Evolutionary conservation across 2,329 filamentous ascomycete species (phyloP), one percentile per base, ranked within the genome.

Genomic region (Penicillium nordicum): DNA sequence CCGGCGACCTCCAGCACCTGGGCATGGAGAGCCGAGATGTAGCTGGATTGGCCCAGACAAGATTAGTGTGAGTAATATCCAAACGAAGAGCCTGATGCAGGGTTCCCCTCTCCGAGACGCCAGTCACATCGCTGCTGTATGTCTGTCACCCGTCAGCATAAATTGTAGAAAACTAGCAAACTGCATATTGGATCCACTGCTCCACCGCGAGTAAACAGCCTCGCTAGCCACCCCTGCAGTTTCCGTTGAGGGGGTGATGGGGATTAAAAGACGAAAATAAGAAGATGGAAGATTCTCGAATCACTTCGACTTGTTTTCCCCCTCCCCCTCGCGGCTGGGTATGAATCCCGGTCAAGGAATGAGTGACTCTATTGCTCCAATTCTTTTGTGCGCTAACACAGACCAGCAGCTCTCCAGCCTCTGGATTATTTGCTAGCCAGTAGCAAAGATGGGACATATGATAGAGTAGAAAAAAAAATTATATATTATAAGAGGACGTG

Each of bases 371-470:
- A 67, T 61, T 59, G 59, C 60, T 65, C 63, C 64, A 65, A 57
- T 66, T 57, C 55, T 63, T 50, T 64, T 60, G 62, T 57, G 58
- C 68, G 65, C 67, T 71, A 69, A 67, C 63, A 67, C 64, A 67
- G 61, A 63, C 61, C 62, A 69, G 58, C 50, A 59, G 63, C 59
- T 64, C 59, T 65, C 67, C 68, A 70, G 68, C 68, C 68, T 69
- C 68, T 67, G 47, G 23, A 65, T 66, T 65, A 66, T 65, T 66
- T 60, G 57, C 47, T 60, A 61, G 56, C 62, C 59, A 62, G 58
- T 63, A 63, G 61, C 16, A 36, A 54, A 48, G 44, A 59, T 34
- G 34, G 38, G 45, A 55, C 43, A n/a, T 30, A 23, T 47, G 38
- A 42, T 40, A 48, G 50, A 55, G 47, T 43, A 57, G 36, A 27